Percentiles rank a stretch among this genome's conserved stretches.
These are phyloP conservation scores for Fusarium sp. DNA, from an alignment of 2,329 filamentous ascomycete genomes.

Conservation along the genomic window DNA sequence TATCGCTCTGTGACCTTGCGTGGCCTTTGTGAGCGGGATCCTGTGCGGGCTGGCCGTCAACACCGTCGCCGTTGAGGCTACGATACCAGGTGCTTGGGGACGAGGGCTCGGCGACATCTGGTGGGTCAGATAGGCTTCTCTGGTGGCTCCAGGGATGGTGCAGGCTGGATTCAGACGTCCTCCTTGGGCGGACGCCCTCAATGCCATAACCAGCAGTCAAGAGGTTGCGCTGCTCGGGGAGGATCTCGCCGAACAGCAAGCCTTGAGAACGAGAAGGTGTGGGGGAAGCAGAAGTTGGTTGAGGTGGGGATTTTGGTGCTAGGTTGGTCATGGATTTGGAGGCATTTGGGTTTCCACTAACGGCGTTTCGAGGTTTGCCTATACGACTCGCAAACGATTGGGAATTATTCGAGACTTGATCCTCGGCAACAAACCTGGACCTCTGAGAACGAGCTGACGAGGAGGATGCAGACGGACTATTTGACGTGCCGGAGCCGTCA, in stretches of 20 bases:
- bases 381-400: slow-evolving; percentile 72
- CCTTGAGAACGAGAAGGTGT: slow-evolving; percentile 56
- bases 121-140: slow-evolving; percentile 67
- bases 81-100: slow-evolving; percentile 78
- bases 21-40: slow-evolving; percentile 50
- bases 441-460: slow-evolving; percentile 56
- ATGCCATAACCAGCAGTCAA: slow-evolving; percentile 72
- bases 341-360: slow-evolving; percentile 50
- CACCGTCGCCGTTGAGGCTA: slow-evolving; percentile 46
- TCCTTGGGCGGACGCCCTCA: slow-evolving; percentile 62
- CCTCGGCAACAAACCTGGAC: slow-evolving; percentile 61
- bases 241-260: slow-evolving; percentile 81
- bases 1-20: slow-evolving; percentile 71
- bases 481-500: slow-evolving; percentile 44
- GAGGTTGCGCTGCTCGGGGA: slow-evolving; percentile 67
- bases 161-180: slow-evolving; percentile 79
- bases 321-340: slow-evolving; percentile 52
- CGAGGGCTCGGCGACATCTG: slow-evolving; percentile 66
- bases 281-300: slow-evolving; percentile 51
- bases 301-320: slow-evolving; percentile 49
- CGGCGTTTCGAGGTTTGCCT: slow-evolving; percentile 60
- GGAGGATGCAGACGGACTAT: slow-evolving; percentile 30
- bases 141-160: slow-evolving; percentile 64
- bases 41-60: slow-evolving; percentile 35
- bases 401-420: slow-evolving; percentile 64